A percentile compares a stretch with the other conserved stretches of the same genome.
Evolutionary conservation across 495 filamentous ascomycete species (phyloP).

Genomic region (Penicillium waksmanii): DNA sequence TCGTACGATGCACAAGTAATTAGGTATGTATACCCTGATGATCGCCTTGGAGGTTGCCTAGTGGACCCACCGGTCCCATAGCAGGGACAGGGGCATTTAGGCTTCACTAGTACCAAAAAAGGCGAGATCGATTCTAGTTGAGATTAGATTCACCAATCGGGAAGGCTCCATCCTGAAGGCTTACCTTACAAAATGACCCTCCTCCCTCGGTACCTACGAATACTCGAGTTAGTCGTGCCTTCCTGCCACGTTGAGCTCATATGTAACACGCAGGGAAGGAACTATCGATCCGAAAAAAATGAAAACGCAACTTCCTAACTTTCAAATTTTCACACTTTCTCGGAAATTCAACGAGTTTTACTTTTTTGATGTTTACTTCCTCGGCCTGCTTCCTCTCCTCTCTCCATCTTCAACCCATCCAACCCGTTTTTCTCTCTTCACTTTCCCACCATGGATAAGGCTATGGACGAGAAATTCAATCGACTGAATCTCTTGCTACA

Average conservation of each 20-base stretch:
- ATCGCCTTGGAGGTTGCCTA: neutral
- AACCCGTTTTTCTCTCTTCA: neutral
- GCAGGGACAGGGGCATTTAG: neutral
- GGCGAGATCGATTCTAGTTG: neutral
- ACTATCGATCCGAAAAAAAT: neutral
- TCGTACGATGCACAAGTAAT: too few species aligned
- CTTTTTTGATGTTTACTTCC: neutral
- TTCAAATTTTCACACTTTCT: neutral
- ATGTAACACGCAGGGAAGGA: neutral
- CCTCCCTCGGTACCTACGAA: neutral
- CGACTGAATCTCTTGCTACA: neutral
- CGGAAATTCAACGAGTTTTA: neutral
- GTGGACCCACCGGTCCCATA: neutral
- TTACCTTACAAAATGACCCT: neutral
- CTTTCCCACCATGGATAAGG: neutral
- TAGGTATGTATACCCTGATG: neutral
- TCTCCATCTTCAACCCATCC: neutral
- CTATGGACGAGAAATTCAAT: neutral
- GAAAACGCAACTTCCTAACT: constrained; percentile 10
- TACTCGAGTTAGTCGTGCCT: neutral
- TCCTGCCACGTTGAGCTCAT: neutral
- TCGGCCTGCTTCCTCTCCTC: neutral
- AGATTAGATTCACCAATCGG: neutral
- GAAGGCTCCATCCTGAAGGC: neutral
- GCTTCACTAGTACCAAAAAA: neutral